Percentiles rank a stretch among this genome's conserved stretches.
These are phyloP conservation scores for Ceratocystis huliohia DNA, from an alignment of 2,329 filamentous ascomycete genomes.

Conservation along the genomic window DNA sequence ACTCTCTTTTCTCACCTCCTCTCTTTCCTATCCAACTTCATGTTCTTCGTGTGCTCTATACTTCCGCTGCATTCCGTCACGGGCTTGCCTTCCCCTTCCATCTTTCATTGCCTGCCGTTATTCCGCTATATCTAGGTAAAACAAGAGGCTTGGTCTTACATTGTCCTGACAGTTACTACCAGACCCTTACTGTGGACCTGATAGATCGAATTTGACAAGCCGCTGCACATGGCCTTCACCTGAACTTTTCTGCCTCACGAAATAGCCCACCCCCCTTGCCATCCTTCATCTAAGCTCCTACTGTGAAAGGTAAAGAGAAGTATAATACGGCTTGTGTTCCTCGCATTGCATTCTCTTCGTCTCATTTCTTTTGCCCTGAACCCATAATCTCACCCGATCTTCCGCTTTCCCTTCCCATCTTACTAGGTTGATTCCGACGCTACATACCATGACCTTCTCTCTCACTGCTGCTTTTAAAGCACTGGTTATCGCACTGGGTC, in stretches of 20 bases:
- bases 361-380: background rate
- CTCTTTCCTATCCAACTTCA: background rate
- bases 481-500: slow-evolving; percentile 17
- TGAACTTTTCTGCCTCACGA: background rate
- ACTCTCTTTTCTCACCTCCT: background rate
- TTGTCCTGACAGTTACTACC: background rate
- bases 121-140: background rate
- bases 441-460: slow-evolving; percentile 16
- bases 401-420: background rate
- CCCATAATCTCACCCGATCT: background rate
- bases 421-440: background rate
- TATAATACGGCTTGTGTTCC: background rate
- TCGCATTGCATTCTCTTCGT: background rate
- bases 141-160: background rate
- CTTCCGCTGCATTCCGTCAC: background rate
- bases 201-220: background rate
- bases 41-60: background rate
- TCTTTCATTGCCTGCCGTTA: too few relatives aligned
- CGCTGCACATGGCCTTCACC: background rate
- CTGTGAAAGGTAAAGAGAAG: background rate
- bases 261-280: background rate
- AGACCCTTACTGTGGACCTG: background rate
- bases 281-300: background rate
- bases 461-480: slow-evolving; percentile 17
- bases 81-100: background rate